Base-by-base conservation (phyloP, 345 rosid genomes). In the Linum tenue region DNA sequence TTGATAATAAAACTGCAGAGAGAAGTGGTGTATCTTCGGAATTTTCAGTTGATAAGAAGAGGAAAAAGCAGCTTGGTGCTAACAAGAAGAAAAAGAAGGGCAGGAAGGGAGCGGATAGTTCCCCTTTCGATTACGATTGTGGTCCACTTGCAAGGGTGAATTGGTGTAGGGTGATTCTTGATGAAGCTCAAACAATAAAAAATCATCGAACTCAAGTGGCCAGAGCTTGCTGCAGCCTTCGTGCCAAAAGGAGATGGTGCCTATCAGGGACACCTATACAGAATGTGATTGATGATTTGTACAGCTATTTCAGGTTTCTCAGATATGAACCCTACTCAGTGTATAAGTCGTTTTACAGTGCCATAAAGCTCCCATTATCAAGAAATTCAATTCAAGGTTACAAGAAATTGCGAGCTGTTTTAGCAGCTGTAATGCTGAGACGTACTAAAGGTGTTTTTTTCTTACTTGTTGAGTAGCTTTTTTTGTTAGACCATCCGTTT, bases 101-200 rank as follows among this genome's bases (percentile, higher is more conserved):
- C 72, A 80, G 76, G 72, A 84, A 82, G 81, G 84, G 81, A 37
- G 70, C 69, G 55, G 85, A 77, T 5, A 66, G 71, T 73, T 80
- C 84, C 37, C 77, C 85, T 67, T 68, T 81, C 73, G 97, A 88
- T 62, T 70, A 68, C 78, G 85, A 78, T 41, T 74, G 69, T 63
- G 97, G 97, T 73, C 67, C 97, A 17, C 85, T 90, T 73, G 96
- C 97, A 60, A 86, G 74, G 77, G 95, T 90, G 55, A 76, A 75
- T 66, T 94, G 97, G 97, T 73, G 71, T 65, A 80, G 98, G 82
- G 90, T 92, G 70, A 79, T 94, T 64, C 82, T 90, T 59, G 97
- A 94, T 84, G 99, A 94, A 78, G 99, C 99, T 70, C 99, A 94
- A 77, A 90, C 96, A n/a, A 92, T 92, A 68, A 92, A 94, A 74